Conservation (phyloP, 441 rosid species). For the Euphorbia celastroides region DNA sequence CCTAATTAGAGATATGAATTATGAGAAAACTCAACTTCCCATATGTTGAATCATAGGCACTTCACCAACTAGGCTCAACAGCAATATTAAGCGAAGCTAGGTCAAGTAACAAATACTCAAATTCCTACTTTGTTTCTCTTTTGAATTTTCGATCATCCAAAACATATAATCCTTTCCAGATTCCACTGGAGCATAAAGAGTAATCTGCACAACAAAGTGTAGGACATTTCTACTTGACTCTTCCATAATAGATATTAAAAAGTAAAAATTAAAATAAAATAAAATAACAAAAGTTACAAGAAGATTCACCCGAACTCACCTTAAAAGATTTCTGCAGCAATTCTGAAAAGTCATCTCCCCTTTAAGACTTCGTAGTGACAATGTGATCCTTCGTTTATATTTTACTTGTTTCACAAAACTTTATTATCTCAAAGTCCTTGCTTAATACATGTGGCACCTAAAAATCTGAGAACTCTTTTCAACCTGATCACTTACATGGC, state of each 20-base stretch:
- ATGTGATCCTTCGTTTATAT: slow-evolving; percentile 15
- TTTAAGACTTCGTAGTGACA: slow-evolving; percentile 16
- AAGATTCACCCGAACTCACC: slow-evolving; percentile 19
- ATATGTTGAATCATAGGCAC: background rate
- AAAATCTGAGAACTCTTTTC: background rate
- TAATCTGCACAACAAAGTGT: slow-evolving; percentile 30
- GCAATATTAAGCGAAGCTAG: slow-evolving; percentile 16
- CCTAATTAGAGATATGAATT: background rate
- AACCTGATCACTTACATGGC: slow-evolving; percentile 13
- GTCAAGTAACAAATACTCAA: slow-evolving; percentile 15
- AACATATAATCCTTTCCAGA: slow-evolving; percentile 12
- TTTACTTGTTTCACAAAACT: slow-evolving; percentile 5
- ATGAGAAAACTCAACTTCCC: background rate
- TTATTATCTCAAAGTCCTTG: slow-evolving; percentile 8
- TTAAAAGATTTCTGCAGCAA: slow-evolving; percentile 20
- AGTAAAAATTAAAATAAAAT: background rate
- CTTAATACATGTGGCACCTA: slow-evolving; percentile 4
- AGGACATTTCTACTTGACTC: slow-evolving; percentile 5
- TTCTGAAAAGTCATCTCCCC: slow-evolving; percentile 15
- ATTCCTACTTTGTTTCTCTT: background rate
- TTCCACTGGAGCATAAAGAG: slow-evolving; percentile 16
- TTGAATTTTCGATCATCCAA: slow-evolving; percentile 17
- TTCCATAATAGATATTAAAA: background rate
- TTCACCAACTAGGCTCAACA: slow-evolving; percentile 11
- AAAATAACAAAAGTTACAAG: background rate